These are phyloP conservation scores for Pleodorina starrii DNA, from an alignment of 139 green algal genomes.

Conservation along the genomic window DNA sequence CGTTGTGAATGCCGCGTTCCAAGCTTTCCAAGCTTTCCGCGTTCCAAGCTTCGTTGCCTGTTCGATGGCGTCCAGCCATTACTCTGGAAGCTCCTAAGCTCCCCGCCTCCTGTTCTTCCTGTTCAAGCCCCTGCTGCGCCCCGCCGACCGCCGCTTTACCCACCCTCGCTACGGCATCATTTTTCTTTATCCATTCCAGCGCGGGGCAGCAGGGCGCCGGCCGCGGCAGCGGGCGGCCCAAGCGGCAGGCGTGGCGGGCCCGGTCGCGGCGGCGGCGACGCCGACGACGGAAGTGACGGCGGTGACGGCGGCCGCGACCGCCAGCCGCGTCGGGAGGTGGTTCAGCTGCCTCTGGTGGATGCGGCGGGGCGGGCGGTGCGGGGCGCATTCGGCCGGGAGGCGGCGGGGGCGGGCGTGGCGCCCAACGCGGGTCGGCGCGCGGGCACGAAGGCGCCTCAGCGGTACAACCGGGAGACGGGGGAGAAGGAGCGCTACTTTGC, in stretches of 20 bases:
- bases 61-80: too few species aligned
- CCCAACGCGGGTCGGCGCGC: constrained; percentile 13
- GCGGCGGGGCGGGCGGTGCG: constrained; percentile 75
- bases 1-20: too few species aligned
- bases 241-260: background rate
- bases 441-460: constrained; percentile 70
- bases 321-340: constrained; percentile 57
- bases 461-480: constrained; percentile 76
- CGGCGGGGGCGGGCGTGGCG: constrained; percentile 44
- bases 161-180: too few species aligned
- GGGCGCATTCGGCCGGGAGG: constrained; percentile 89
- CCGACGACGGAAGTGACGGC: background rate
- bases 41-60: too few species aligned
- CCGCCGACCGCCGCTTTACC: too few species aligned
- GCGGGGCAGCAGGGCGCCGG: too few species aligned
- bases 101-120: too few species aligned
- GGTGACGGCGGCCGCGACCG: background rate
- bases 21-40: too few species aligned
- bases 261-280: background rate
- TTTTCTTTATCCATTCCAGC: too few species aligned
- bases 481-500: constrained; percentile 83
- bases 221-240: too few species aligned
- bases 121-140: too few species aligned
- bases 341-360: constrained; percentile 82
- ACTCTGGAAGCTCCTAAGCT: too few species aligned